phyloP scores from a whole-genome alignment of 2,329 filamentous ascomycete genomes.

The Penicillium sp. region DNA sequence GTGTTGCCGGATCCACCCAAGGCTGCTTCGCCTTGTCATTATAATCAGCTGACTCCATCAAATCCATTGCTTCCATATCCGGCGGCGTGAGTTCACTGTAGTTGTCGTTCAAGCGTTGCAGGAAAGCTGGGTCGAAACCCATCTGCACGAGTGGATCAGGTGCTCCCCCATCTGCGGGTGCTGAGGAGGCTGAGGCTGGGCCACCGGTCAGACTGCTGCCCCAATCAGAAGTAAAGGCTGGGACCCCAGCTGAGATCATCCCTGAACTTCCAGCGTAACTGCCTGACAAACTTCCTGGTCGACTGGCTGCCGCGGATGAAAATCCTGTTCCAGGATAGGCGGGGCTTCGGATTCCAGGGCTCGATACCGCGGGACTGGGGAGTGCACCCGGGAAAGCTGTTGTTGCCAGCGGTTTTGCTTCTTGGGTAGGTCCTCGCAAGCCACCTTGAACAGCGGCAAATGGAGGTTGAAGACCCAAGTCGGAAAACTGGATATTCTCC shows the following conservation, averaged over 20 bases:
- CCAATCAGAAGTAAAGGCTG: slow-evolving; percentile 39
- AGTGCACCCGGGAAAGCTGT: slow-evolving; percentile 27
- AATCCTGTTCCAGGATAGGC: slow-evolving; percentile 34
- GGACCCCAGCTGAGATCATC: slow-evolving; percentile 30
- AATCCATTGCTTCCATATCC: slow-evolving; percentile 32
- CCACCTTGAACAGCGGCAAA: slow-evolving; percentile 47
- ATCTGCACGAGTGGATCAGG: slow-evolving; percentile 42
- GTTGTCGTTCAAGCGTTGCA: slow-evolving; percentile 40
- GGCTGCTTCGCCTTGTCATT: slow-evolving; percentile 18
- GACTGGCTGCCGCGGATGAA: slow-evolving; percentile 41
- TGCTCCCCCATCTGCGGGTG: slow-evolving; percentile 33
- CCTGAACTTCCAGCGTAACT: slow-evolving; percentile 42
- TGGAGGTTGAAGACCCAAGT: slow-evolving; percentile 49
- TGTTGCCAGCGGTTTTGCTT: slow-evolving; percentile 36
- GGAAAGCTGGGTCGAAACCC: slow-evolving; percentile 44
- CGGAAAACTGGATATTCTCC: slow-evolving; percentile 39
- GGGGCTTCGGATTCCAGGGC: slow-evolving; percentile 40
- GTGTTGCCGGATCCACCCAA: slow-evolving; percentile 20
- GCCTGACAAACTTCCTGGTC: slow-evolving; percentile 38
- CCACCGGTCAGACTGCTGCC: slow-evolving; percentile 35
- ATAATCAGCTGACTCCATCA: slow-evolving; percentile 19
- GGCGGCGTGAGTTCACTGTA: slow-evolving; percentile 40
- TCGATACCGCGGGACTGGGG: slow-evolving; percentile 31
- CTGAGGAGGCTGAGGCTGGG: slow-evolving; percentile 35
- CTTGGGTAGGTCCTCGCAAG: slow-evolving; percentile 37